A percentile compares a stretch with the other conserved stretches of the same genome.
These are phyloP conservation scores for Neurospora terricola DNA, from an alignment of 495 filamentous ascomycete genomes.

Conservation along the genomic window DNA sequence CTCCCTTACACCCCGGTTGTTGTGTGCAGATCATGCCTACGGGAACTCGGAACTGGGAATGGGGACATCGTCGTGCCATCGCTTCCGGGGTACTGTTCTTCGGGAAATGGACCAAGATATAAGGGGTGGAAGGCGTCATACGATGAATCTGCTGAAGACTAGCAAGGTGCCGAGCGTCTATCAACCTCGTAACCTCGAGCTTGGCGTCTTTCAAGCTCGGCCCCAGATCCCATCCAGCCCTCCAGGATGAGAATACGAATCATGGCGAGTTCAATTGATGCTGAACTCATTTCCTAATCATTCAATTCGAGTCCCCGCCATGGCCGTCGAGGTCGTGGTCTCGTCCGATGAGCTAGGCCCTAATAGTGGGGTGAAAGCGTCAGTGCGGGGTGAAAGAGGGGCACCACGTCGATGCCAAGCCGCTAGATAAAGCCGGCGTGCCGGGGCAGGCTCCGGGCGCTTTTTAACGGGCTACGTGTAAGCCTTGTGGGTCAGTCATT, in stretches of 20 bases:
- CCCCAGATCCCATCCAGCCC: neutral
- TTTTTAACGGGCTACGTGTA: neutral
- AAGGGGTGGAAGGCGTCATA: neutral
- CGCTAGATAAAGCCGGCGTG: neutral
- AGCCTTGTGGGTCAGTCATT: neutral
- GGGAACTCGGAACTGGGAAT: neutral
- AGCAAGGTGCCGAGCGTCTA: neutral
- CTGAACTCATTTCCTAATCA: neutral
- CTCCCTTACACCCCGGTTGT: neutral
- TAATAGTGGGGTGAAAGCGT: neutral
- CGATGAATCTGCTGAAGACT: neutral
- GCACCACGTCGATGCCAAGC: neutral
- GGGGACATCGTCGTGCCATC: neutral
- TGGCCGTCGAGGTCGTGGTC: neutral
- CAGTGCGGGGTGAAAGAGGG: neutral
- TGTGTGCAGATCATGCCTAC: neutral
- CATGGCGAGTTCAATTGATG: neutral
- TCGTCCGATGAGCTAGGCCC: neutral
- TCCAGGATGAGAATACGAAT: neutral
- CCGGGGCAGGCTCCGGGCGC: neutral
- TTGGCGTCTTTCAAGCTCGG: neutral
- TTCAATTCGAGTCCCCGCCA: neutral
- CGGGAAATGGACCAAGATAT: neutral
- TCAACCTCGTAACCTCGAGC: neutral
- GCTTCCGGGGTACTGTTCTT: neutral